phyloP scores from a whole-genome alignment of 129 eudicot genomes.

The Chrysanthemum makinoi region DNA sequence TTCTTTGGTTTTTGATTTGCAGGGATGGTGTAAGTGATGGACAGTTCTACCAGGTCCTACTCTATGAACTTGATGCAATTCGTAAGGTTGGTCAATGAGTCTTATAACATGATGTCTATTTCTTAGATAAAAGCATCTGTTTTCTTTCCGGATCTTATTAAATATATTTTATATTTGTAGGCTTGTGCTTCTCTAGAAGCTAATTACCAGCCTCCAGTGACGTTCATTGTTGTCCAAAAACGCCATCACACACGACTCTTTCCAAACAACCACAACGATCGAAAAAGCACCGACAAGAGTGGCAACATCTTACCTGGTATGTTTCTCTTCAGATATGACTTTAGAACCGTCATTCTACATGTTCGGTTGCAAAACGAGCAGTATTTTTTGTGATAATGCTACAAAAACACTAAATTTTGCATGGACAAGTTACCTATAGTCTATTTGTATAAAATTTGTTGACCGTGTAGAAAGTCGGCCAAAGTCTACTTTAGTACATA shows the following conservation, averaged over 20 bases:
- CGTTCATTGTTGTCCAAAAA: conserved; percentile 91
- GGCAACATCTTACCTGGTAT: conserved; percentile 92
- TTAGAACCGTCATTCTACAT: background rate
- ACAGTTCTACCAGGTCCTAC: conserved; percentile 88
- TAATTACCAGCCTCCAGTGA: conserved; percentile 84
- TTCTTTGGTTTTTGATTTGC: background rate
- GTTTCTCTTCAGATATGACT: background rate
- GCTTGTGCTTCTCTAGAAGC: conserved; percentile 94
- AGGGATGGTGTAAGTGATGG: conserved; percentile 98
- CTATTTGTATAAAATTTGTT: no score
- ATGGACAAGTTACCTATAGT: background rate
- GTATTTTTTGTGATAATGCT: background rate
- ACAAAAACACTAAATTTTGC: background rate
- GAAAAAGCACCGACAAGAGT: conserved; percentile 65
- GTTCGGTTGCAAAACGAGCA: background rate
- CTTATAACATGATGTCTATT: background rate
- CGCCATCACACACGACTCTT: conserved; percentile 92
- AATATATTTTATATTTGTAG: conserved; percentile 32
- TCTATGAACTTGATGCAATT: conserved; percentile 93
- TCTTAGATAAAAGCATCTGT: background rate
- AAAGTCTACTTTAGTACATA: no score
- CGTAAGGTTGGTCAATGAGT: conserved; percentile 61
- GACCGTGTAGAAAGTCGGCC: no score
- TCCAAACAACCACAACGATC: conserved; percentile 71
- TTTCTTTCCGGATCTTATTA: conserved; percentile 12